Base-by-base conservation (phyloP, 129 eudicot genomes). In the Chrysanthemum lavandulifolium region DNA sequence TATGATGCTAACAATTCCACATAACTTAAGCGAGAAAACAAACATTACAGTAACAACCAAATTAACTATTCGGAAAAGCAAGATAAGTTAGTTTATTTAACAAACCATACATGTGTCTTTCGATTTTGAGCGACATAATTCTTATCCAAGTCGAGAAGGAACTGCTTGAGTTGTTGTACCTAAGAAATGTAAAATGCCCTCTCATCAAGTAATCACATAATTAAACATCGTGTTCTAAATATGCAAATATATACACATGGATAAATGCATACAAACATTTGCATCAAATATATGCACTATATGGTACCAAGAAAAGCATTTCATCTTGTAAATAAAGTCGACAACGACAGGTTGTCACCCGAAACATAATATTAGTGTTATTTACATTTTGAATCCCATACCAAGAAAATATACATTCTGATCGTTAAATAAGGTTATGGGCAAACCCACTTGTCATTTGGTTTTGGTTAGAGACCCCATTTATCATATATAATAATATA, bases 61-160 rank as follows among this genome's bases (percentile, higher is more conserved):
- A 25, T 29, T 33, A 13, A 4, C 8, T 36, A 0, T 45, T 8
- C 54, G 21, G 5, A 16, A 14, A 49, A 6, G 0, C 21, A 29
- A 64, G 12, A 57, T 16, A 40, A 13, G 33, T 21, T 10, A 58
- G 70, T 10, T 48, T 58, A 14, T 71, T 65, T 27, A 10, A 29
- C 68, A 61, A 63, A 67, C 53, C 97, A 49, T 86, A 94, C 98
- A 73, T 72, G 84, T 88, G 65, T 81, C 94, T 79, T 95, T 76
- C 84, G 86, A 71, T 75, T 85, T 78, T 82, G 96, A 49, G 96
- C 97, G 78, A 88, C 93, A 76, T 87, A 95, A 80, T 95, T 95
- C 65, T 85, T 82, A 68, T 88, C 96, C 86, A 90, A 65, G 62
- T 85, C 81, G 36, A 82, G 83, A 23, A 95, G 80, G 61, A 85